Conservation (phyloP, 768 basidiomycete species). For the Rhodosporidiobolus odoratus region DNA sequence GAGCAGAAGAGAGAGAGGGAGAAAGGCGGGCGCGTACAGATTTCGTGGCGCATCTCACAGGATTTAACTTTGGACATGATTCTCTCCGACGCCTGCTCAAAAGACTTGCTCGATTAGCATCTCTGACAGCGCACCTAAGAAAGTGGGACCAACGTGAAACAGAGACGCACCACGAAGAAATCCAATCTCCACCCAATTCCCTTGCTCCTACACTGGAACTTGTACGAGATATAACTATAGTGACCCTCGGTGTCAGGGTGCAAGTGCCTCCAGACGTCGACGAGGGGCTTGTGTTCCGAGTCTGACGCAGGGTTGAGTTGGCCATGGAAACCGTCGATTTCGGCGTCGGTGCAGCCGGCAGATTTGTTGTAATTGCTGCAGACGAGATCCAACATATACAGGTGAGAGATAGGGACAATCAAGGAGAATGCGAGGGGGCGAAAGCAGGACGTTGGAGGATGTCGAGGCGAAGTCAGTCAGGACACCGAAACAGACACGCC, state of each 20-base stretch:
- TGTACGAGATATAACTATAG: conserved; percentile 59
- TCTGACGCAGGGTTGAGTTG: conserved; percentile 56
- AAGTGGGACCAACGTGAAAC: neutral
- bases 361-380: conserved; percentile 76
- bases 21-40: conserved; percentile 44
- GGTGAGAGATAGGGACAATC: conserved; percentile 40
- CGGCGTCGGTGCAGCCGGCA: conserved; percentile 74
- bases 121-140: neutral
- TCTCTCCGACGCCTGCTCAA: conserved; percentile 62
- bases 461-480: no score
- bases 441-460: no score
- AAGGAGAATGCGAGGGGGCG: neutral
- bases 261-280: conserved; percentile 71
- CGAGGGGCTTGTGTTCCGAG: conserved; percentile 52
- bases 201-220: conserved; percentile 71
- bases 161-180: conserved; percentile 51
- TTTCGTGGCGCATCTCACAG: conserved; percentile 80
- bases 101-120: neutral
- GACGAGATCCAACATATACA: conserved; percentile 64
- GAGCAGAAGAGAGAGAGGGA: neutral
- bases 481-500: no score
- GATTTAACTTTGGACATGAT: conserved; percentile 61
- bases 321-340: conserved; percentile 67
- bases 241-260: conserved; percentile 52
- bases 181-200: conserved; percentile 77